Evolutionary conservation across 2,329 filamentous ascomycete species (phyloP).

Genomic region (Colletotrichum truncatum): DNA sequence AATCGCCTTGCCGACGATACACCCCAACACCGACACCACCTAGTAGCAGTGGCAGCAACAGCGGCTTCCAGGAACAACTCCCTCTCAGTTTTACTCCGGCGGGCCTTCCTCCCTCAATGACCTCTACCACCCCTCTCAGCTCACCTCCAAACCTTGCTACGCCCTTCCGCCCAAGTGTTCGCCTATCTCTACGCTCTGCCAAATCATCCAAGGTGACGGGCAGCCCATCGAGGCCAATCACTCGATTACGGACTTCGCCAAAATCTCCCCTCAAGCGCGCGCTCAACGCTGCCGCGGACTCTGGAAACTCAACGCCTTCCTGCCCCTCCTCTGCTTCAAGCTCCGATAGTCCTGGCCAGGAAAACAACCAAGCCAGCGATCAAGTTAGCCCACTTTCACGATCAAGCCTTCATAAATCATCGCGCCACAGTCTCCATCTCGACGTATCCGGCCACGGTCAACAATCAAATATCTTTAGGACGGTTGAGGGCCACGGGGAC

Average conservation of each 20-base stretch:
- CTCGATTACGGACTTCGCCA: conserved; percentile 75
- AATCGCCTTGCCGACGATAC: conserved; percentile 57
- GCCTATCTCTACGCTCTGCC: conserved; percentile 71
- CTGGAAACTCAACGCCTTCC: conserved; percentile 66
- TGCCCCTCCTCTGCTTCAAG: conserved; percentile 59
- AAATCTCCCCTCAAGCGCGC: conserved; percentile 85
- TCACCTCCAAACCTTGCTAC: conserved; percentile 61
- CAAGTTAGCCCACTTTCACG: conserved; percentile 51
- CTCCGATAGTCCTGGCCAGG: conserved; percentile 50
- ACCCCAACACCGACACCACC: conserved; percentile 32
- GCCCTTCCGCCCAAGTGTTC: conserved; percentile 72
- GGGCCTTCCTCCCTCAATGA: conserved; percentile 35
- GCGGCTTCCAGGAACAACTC: conserved; percentile 40
- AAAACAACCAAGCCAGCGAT: conserved; percentile 50
- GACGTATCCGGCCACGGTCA: conserved; percentile 65
- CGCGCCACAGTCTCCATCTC: conserved; percentile 65
- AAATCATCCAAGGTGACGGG: conserved; percentile 66
- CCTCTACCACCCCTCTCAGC: conserved; percentile 41
- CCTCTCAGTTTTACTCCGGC: conserved; percentile 40
- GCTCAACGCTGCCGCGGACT: conserved; percentile 74
- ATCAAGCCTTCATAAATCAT: conserved; percentile 56
- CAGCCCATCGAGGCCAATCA: conserved; percentile 62
- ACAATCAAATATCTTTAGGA: conserved; percentile 55
- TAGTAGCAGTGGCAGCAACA: conserved; percentile 40
- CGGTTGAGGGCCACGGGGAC: conserved; percentile 61